phyloP scores from a whole-genome alignment of 768 basidiomycete species.

The Peribolospora baueri region DNA sequence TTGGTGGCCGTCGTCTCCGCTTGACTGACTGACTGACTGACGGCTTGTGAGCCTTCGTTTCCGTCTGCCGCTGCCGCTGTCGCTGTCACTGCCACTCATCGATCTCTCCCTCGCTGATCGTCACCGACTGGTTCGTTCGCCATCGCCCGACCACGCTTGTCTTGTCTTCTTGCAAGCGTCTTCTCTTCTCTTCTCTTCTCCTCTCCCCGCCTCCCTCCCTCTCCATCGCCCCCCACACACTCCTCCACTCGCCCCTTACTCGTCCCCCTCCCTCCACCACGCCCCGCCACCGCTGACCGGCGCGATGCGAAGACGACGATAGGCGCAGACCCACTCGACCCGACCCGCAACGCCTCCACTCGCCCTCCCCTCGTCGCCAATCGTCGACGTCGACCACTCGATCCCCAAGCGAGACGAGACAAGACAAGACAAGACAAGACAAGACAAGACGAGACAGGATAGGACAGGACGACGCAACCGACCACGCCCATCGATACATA shows the following conservation, averaged over 20 bases:
- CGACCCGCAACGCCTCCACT: neutral
- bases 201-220: neutral
- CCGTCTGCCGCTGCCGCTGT: no score
- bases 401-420: neutral
- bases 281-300: neutral
- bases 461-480: no score
- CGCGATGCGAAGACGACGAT: neutral
- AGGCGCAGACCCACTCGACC: neutral
- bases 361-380: neutral
- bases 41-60: no score
- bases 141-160: neutral
- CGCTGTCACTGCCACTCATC: no score
- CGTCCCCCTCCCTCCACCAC: neutral
- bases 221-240: neutral
- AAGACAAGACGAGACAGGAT: no score
- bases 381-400: neutral
- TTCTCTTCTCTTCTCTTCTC: neutral
- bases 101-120: neutral
- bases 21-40: no score
- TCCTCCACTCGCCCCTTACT: neutral
- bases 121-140: neutral
- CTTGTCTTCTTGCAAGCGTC: neutral
- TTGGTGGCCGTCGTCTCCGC: no score
- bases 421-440: no score
- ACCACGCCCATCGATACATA: no score